phyloP scores from a whole-genome alignment of 306 rosid species.

The Cicer yamashitae region DNA sequence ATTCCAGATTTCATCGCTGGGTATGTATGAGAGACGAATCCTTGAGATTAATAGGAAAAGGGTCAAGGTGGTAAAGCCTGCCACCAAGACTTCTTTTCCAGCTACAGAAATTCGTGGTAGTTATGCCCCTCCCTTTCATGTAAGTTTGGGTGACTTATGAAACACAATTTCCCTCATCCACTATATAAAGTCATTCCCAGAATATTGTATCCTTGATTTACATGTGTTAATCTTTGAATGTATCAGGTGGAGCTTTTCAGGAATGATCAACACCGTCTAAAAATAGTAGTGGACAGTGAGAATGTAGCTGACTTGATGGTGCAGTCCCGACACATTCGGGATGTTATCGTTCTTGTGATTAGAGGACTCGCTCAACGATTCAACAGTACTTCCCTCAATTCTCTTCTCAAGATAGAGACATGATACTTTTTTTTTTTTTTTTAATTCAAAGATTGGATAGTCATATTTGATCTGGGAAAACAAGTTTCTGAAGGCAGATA shows the following conservation, averaged over 20 bases:
- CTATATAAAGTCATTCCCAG: constrained; percentile 1
- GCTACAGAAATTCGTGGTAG: constrained; percentile 91
- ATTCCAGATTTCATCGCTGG: constrained; percentile 70
- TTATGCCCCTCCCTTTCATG: constrained; percentile 96
- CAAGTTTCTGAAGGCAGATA: constrained; percentile 39
- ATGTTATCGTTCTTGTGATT: constrained; percentile 85
- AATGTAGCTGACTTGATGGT: constrained; percentile 91
- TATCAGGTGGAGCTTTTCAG: constrained; percentile 90
- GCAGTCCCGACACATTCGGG: constrained; percentile 95
- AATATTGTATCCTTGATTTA: constrained; percentile 16
- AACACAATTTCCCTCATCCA: constrained; percentile 7
- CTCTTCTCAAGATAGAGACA: constrained; percentile 92
- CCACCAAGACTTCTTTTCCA: constrained; percentile 93
- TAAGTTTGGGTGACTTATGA: constrained; percentile 49
- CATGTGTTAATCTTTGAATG: constrained; percentile 37
- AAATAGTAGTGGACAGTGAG: constrained; percentile 83
- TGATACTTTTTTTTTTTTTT: constrained; percentile 17
- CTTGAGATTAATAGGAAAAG: constrained; percentile 90
- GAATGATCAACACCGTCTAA: constrained; percentile 88
- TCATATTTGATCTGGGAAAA: constrained; percentile 31
- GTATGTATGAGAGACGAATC: constrained; percentile 77
- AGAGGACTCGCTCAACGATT: constrained; percentile 96
- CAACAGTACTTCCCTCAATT: constrained; percentile 95
- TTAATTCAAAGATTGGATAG: constrained; percentile 33
- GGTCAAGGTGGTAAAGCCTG: constrained; percentile 92